phyloP scores from a whole-genome alignment of 148 eudicot species.

The Silene conica region DNA sequence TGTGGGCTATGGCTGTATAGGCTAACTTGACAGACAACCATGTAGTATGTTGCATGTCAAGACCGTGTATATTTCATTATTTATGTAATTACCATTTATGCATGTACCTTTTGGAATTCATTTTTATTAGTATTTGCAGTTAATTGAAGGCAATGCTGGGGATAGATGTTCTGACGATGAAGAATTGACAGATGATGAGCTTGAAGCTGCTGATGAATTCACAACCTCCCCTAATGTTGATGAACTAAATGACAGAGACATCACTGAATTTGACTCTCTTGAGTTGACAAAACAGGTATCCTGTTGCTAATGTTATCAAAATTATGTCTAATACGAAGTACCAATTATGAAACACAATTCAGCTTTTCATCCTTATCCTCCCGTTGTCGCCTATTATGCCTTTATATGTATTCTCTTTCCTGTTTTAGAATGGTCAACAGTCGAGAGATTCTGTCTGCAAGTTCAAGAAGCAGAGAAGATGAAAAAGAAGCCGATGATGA shows the following conservation, averaged over 20 bases:
- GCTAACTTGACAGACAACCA: too few species aligned
- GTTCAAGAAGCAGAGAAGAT: constrained; percentile 29
- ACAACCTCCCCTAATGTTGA: neutral
- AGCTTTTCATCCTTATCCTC: too few species aligned
- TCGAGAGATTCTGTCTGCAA: constrained; percentile 29
- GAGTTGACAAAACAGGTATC: constrained; percentile 30
- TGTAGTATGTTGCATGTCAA: neutral
- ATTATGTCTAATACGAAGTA: too few species aligned
- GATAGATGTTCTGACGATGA: constrained; percentile 24
- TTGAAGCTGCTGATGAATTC: constrained; percentile 20
- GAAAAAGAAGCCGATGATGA: constrained; percentile 25
- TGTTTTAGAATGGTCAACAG: neutral
- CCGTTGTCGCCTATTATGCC: too few species aligned
- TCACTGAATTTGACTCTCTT: constrained; percentile 24
- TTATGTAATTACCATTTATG: neutral
- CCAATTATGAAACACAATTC: too few species aligned
- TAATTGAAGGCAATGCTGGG: constrained; percentile 29
- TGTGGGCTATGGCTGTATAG: neutral
- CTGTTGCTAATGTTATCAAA: neutral
- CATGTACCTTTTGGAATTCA: neutral
- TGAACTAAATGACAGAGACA: constrained; percentile 20
- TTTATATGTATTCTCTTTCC: too few species aligned
- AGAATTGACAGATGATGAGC: constrained; percentile 28
- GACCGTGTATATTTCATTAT: neutral
- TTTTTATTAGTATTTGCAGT: constrained; percentile 22